A percentile compares a stretch with the other conserved stretches of the same genome.
phyloP scores from a whole-genome alignment of 1,139 yeast genomes.

The Kodamaea sp. region DNA sequence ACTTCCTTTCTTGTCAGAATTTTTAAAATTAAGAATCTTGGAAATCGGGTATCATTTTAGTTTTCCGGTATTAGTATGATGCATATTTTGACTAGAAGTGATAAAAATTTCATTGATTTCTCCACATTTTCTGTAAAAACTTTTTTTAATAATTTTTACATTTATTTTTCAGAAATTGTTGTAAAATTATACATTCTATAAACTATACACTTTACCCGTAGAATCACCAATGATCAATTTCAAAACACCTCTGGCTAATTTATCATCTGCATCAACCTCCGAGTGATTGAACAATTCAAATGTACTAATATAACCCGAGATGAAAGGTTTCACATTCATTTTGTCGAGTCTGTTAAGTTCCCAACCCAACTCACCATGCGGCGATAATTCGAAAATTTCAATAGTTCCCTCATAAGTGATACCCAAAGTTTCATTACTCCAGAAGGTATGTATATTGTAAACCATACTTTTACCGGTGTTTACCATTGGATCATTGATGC shows the following conservation, averaged over 20 bases:
- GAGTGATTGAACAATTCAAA: slow-evolving; percentile 27
- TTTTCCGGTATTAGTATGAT: too few species aligned
- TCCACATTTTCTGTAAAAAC: too few species aligned
- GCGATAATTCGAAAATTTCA: slow-evolving; percentile 27
- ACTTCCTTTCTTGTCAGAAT: too few species aligned
- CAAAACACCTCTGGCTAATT: slow-evolving; percentile 31
- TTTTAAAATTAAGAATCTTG: too few species aligned
- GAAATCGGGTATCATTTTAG: too few species aligned
- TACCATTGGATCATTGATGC: slow-evolving; percentile 27
- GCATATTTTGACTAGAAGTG: too few species aligned
- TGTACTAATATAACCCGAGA: slow-evolving; percentile 10
- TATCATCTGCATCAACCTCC: slow-evolving; percentile 37
- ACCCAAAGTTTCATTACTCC: slow-evolving; percentile 38
- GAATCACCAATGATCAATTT: slow-evolving; percentile 37
- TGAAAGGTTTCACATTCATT: slow-evolving; percentile 13
- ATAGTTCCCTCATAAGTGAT: slow-evolving; percentile 21
- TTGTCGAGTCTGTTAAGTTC: slow-evolving; percentile 16
- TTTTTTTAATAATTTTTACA: too few species aligned
- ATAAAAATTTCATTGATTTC: too few species aligned
- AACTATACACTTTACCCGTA: slow-evolving; percentile 33
- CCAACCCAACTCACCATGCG: slow-evolving; percentile 22
- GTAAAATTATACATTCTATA: too few species aligned
- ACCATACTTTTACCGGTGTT: slow-evolving; percentile 24
- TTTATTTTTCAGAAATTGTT: too few species aligned
- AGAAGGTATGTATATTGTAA: slow-evolving; percentile 30